Percentiles rank a stretch among this genome's conserved stretches.
These are phyloP conservation scores for Botryotinia calthae DNA, from an alignment of 2,329 filamentous ascomycete species.

Conservation along the genomic window DNA sequence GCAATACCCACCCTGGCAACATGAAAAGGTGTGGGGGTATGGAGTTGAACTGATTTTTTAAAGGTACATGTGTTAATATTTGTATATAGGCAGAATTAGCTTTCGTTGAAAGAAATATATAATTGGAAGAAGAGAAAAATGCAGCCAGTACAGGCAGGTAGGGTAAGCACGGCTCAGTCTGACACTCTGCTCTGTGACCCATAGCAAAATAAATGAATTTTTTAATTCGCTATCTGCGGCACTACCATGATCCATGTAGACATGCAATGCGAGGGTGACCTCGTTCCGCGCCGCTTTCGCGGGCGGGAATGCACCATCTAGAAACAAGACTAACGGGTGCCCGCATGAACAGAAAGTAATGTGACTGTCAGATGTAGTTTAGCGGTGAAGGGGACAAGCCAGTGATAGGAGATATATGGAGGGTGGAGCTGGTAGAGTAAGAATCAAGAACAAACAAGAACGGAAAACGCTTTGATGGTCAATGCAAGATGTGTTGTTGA, in stretches of 20 bases:
- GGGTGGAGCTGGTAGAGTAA: neutral
- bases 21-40: neutral
- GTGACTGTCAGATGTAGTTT: slow-evolving; percentile 29
- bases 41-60: neutral
- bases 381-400: slow-evolving; percentile 27
- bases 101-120: neutral
- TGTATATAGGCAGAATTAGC: neutral
- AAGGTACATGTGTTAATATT: neutral
- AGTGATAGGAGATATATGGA: neutral
- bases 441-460: slow-evolving; percentile 7
- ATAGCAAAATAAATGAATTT: neutral
- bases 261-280: slow-evolving; percentile 21
- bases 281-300: slow-evolving; percentile 35
- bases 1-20: neutral
- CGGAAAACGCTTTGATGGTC: slow-evolving; percentile 14
- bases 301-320: slow-evolving; percentile 32
- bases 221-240: neutral
- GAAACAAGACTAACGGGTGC: slow-evolving; percentile 32
- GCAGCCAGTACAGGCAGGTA: neutral
- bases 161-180: slow-evolving; percentile 3
- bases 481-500: slow-evolving; percentile 33
- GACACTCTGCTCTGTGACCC: neutral
- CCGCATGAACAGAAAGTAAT: slow-evolving; percentile 33
- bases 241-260: slow-evolving; percentile 7
- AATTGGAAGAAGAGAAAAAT: neutral